These are phyloP conservation scores for Beauveria rudraprayagi DNA, from an alignment of 2,329 filamentous ascomycete species.

Conservation along the genomic window DNA sequence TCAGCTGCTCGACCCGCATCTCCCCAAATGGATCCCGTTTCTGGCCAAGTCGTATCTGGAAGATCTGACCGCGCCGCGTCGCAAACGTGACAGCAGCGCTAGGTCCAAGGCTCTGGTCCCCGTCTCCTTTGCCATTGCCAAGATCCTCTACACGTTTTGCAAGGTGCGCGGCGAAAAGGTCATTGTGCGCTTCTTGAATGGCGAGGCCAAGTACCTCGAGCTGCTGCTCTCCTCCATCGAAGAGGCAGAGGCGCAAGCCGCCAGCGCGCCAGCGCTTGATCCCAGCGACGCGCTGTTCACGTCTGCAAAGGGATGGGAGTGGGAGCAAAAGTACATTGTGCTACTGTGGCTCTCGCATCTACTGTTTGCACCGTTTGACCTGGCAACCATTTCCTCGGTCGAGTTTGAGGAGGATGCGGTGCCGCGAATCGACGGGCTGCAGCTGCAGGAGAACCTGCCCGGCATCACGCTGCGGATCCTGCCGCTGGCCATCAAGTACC, in stretches of 20 bases:
- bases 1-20: conserved; percentile 79
- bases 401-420: conserved; percentile 39
- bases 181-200: conserved; percentile 81
- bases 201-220: conserved; percentile 80
- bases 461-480: conserved; percentile 63
- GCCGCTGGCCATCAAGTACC: conserved; percentile 60
- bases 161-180: conserved; percentile 93
- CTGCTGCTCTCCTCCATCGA: conserved; percentile 70
- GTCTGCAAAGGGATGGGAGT: conserved; percentile 43
- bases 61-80: conserved; percentile 42
- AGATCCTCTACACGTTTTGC: conserved; percentile 80
- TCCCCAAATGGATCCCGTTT: conserved; percentile 65
- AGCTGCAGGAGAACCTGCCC: conserved; percentile 54
- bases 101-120: conserved; percentile 40
- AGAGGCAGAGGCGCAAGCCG: conserved; percentile 33
- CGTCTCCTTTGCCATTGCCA: conserved; percentile 64
- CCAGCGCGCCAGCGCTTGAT: background rate
- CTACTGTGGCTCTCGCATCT: conserved; percentile 82
- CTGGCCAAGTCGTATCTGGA: conserved; percentile 70
- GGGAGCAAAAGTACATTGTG: conserved; percentile 85
- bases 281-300: conserved; percentile 7
- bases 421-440: conserved; percentile 38
- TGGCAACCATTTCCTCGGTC: conserved; percentile 70
- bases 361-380: conserved; percentile 79
- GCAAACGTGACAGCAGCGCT: conserved; percentile 15